These are phyloP conservation scores for Forsythia viridissima DNA, from an alignment of 257 asterid genomes.

Conservation along the genomic window DNA sequence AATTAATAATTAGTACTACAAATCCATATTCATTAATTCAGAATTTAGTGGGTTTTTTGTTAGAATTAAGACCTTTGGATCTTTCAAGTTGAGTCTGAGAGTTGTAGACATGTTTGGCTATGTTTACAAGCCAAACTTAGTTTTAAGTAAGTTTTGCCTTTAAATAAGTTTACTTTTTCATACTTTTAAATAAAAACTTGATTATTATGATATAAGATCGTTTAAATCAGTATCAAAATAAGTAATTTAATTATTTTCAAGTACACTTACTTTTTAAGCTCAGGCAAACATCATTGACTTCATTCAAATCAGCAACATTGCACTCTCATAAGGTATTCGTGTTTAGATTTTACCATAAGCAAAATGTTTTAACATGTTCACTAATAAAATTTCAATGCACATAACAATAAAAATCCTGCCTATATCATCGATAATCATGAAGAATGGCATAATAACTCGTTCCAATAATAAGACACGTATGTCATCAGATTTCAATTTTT, in stretches of 20 bases:
- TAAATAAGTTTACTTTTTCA: no score
- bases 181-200: no score
- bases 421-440: background rate
- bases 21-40: background rate
- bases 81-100: background rate
- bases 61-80: background rate
- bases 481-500: background rate
- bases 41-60: background rate
- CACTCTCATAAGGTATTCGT: background rate
- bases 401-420: background rate
- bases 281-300: background rate
- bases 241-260: background rate
- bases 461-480: no score
- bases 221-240: no score
- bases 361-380: no score
- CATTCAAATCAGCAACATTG: background rate
- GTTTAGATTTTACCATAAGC: background rate
- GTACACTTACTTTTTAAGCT: background rate
- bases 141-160: no score
- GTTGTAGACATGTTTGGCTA: background rate
- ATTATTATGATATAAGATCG: no score
- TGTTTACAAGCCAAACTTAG: background rate
- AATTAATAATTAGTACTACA: no score
- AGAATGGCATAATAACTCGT: no score
- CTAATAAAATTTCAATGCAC: background rate